These are phyloP conservation scores for Cyclaneusma minus DNA, from an alignment of 2,329 filamentous ascomycete genomes.

Conservation along the genomic window DNA sequence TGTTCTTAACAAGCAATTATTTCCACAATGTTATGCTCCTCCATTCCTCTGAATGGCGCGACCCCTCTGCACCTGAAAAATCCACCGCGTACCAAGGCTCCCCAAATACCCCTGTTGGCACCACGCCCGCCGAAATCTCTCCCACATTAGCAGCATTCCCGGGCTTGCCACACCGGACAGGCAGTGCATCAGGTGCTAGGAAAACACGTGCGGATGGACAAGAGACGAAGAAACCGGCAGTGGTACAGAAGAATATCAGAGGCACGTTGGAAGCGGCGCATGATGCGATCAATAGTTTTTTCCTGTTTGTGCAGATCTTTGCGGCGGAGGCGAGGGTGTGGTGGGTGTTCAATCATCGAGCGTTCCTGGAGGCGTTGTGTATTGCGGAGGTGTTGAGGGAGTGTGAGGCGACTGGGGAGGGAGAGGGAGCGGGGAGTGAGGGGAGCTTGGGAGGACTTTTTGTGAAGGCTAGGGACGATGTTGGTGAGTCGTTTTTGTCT, in stretches of 20 bases:
- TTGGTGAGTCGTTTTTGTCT: conserved; percentile 29
- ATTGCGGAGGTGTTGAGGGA: conserved; percentile 46
- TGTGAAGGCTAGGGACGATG: conserved; percentile 42
- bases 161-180: not conserved
- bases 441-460: conserved; percentile 35
- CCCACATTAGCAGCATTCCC: not conserved
- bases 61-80: no score
- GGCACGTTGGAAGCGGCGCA: conserved; percentile 62
- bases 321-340: conserved; percentile 60
- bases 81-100: conserved; percentile 32
- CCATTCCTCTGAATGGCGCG: conserved; percentile 56
- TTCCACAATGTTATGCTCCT: conserved; percentile 72
- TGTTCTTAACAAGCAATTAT: conserved; percentile 71
- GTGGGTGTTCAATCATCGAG: conserved; percentile 75
- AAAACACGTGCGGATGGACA: no score
- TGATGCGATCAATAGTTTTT: conserved; percentile 60
- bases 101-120: not conserved
- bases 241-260: conserved; percentile 47
- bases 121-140: not conserved
- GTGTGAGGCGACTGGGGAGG: conserved; percentile 27
- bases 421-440: conserved; percentile 23
- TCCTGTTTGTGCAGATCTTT: conserved; percentile 54
- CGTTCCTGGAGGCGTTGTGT: conserved; percentile 61
- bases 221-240: not conserved
- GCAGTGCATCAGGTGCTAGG: conserved; percentile 22